A percentile compares a stretch with the other conserved stretches of the same genome.
Evolutionary conservation across 352 stramenopile genomes (phyloP).

Genomic region (Hyaloperonospora arabidopsidis): DNA sequence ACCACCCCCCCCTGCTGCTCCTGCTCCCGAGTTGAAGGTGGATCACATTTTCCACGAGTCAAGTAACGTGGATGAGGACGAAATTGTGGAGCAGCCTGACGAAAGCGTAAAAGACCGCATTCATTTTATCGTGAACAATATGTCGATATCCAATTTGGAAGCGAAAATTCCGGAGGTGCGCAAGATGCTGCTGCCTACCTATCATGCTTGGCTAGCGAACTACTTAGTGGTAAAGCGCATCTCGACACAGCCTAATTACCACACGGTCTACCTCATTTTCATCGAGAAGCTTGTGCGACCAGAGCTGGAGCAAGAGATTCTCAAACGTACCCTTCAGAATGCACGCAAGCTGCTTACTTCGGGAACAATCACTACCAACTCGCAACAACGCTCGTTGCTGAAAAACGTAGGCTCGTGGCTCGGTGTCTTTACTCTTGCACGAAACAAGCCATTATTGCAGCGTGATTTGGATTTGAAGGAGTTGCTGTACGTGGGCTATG

Average conservation of each 20-base stretch:
- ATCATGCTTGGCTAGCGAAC: slow-evolving; percentile 97
- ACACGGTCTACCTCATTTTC: slow-evolving; percentile 96
- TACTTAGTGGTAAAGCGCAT: slow-evolving; percentile 99
- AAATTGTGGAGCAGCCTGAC: slow-evolving; percentile 62
- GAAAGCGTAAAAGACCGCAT: slow-evolving; percentile 92
- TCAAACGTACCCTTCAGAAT: slow-evolving; percentile 92
- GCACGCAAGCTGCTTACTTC: slow-evolving; percentile 94
- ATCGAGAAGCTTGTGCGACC: slow-evolving; percentile 93
- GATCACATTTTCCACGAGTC: slow-evolving; percentile 81
- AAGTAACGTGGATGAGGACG: slow-evolving; percentile 50
- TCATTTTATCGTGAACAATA: slow-evolving; percentile 99
- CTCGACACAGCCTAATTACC: slow-evolving; percentile 97
- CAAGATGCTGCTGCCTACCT: slow-evolving; percentile 88
- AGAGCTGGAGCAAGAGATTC: slow-evolving; percentile 91
- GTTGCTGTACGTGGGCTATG: slow-evolving; percentile 92
- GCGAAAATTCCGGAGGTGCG: slow-evolving; percentile 94
- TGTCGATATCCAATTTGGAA: slow-evolving; percentile 96
- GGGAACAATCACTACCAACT: slow-evolving; percentile 97
- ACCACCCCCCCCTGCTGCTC: slow-evolving; percentile 32
- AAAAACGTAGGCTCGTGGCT: slow-evolving; percentile 99
- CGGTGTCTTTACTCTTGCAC: slow-evolving; percentile 95
- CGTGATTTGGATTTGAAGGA: slow-evolving; percentile 98
- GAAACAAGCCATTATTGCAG: slow-evolving; percentile 96
- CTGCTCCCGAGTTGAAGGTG: slow-evolving; percentile 56
- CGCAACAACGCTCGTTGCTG: slow-evolving; percentile 94